These are phyloP conservation scores for Aquilaria yunnanensis DNA, from an alignment of 345 rosid species.

Conservation along the genomic window DNA sequence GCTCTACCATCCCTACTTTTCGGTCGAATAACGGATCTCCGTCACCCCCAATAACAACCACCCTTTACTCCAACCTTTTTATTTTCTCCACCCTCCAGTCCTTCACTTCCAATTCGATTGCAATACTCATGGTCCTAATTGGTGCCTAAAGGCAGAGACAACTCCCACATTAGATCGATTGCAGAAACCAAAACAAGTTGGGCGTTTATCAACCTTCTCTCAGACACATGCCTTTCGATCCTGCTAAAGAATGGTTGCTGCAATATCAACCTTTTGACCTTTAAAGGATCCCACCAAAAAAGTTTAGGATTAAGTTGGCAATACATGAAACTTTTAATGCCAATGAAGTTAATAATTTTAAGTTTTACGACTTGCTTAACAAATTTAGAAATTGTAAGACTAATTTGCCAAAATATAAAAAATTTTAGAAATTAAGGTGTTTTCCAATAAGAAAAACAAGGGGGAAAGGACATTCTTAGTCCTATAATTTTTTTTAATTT, in stretches of 20 bases:
- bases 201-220: conserved; percentile 26
- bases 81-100: conserved; percentile 2
- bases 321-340: no score
- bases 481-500: no score
- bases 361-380: no score
- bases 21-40: conserved; percentile 49
- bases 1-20: conserved; percentile 25
- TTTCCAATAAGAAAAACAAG: no score
- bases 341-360: no score
- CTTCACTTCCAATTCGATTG: conserved; percentile 38
- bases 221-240: conserved; percentile 32
- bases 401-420: no score
- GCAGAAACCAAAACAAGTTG: conserved; percentile 16
- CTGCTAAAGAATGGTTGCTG: conserved; percentile 67
- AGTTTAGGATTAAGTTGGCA: no score
- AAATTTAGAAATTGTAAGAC: no score
- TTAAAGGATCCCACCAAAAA: conserved; percentile 18
- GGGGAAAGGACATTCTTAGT: no score
- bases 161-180: conserved; percentile 45
- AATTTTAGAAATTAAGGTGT: no score
- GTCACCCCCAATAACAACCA: conserved; percentile 32
- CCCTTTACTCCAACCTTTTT: conserved; percentile 32
- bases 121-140: conserved; percentile 52
- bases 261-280: conserved; percentile 55
- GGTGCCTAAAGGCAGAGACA: conserved; percentile 38